Evolutionary conservation across 2,329 filamentous ascomycete species (phyloP).

Genomic region (Mollisiaceae sp.): DNA sequence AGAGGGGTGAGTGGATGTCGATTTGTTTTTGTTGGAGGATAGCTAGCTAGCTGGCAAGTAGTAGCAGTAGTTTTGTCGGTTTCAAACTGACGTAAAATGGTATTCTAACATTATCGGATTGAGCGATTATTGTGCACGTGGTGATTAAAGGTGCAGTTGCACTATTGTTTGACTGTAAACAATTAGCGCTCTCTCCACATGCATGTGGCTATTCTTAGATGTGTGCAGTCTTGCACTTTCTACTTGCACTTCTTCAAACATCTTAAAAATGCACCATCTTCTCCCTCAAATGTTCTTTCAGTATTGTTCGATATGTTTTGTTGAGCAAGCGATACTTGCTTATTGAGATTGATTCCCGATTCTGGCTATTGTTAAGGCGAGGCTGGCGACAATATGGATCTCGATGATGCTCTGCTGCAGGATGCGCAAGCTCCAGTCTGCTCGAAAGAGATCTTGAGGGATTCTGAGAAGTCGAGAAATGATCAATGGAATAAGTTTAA

Average conservation of each 20-base stretch:
- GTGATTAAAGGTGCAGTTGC: no score
- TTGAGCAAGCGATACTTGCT: background rate
- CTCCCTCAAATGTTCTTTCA: background rate
- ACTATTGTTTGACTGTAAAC: background rate
- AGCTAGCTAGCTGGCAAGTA: no score
- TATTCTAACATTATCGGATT: no score
- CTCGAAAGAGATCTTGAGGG: no score
- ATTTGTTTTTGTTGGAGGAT: no score
- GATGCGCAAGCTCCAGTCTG: background rate
- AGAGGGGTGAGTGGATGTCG: no score
- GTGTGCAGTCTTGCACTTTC: background rate
- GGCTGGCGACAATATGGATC: background rate
- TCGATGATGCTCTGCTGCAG: background rate
- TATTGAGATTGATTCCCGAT: background rate
- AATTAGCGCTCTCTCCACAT: background rate
- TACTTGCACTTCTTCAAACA: background rate
- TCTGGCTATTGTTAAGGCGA: background rate
- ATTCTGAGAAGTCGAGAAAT: background rate
- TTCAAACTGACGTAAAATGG: no score
- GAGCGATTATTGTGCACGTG: no score
- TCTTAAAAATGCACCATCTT: background rate
- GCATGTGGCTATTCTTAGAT: background rate
- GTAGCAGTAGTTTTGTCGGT: no score
- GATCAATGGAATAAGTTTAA: background rate
- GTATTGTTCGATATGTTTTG: background rate